Conservation (phyloP, 805 yeast species). For the Metschnikowia peoriensis region DNA sequence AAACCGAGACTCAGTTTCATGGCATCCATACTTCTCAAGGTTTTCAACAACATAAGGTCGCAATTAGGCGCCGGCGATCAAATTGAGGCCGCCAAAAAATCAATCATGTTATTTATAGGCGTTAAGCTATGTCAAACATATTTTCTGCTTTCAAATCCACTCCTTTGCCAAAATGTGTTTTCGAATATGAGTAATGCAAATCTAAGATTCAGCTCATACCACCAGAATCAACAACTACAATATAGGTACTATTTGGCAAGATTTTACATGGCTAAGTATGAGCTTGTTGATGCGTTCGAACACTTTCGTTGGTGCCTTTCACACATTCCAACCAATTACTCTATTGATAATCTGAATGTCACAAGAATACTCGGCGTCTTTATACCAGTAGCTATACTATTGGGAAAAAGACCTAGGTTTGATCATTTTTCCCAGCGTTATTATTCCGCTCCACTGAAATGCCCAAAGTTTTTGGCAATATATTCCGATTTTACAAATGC, state of each 20-base stretch:
- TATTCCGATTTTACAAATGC: slow-evolving; percentile 39
- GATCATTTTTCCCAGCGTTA: slow-evolving; percentile 12
- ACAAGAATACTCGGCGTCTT: slow-evolving; percentile 46
- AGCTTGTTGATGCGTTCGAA: slow-evolving; percentile 43
- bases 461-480: slow-evolving; percentile 24
- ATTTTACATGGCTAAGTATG: slow-evolving; percentile 53
- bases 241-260: slow-evolving; percentile 55
- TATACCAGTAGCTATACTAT: slow-evolving; percentile 50
- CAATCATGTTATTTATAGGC: slow-evolving; percentile 53
- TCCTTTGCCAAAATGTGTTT: slow-evolving; percentile 59
- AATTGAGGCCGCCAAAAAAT: slow-evolving; percentile 41
- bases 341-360: slow-evolving; percentile 32
- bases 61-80: slow-evolving; percentile 38
- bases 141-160: slow-evolving; percentile 52
- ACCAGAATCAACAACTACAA: slow-evolving; percentile 45
- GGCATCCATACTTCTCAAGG: slow-evolving; percentile 53
- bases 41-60: slow-evolving; percentile 61
- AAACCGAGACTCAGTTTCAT: slow-evolving; percentile 48
- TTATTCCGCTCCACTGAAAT: slow-evolving; percentile 15
- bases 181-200: slow-evolving; percentile 56
- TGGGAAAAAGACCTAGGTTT: slow-evolving; percentile 52
- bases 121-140: slow-evolving; percentile 55
- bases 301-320: slow-evolving; percentile 58
- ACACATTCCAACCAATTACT: slow-evolving; percentile 28
- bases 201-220: slow-evolving; percentile 40